Evolutionary conservation across 2,329 filamentous ascomycete genomes (phyloP), one percentile per base, ranked within the genome.

Genomic region (Diaporthe ilicicola): DNA sequence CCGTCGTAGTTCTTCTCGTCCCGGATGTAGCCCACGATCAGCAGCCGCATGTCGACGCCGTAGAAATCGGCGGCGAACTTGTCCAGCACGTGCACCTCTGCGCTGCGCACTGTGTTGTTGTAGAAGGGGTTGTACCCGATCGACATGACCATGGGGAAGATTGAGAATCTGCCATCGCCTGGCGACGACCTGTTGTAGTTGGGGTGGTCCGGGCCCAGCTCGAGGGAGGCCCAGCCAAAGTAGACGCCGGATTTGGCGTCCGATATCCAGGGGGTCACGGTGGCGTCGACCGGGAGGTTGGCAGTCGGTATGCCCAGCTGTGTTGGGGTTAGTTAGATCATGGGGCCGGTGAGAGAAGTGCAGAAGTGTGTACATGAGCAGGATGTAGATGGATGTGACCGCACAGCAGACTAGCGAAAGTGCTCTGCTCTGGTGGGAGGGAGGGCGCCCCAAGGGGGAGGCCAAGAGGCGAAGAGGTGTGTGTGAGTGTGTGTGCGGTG

Each of bases 81-180:
- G 78, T 94, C 91, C 81, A 99, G 88, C 68, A 99, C 89, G 83
- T 97, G 94, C 70, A 97, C 94, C 86, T 97, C 94, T 78, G 96
- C 94, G 73, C 90, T 94, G 73, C 94, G 91, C 56, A 93, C 90
- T 5, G 88, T 91, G 86, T 99, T 98, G 80, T 95, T 94, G 88
- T 97, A 99, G 83, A 95, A 98, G 0, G 96, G 96, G 82, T 98
- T 99, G 88, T 95, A 98, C 54, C 96, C 96, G 75, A 98, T 95
- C 73, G 91, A 94, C 91, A 98, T 93, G 75, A 97, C 94, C 88
- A 97, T 96, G 1, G 94, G 94, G 81, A 92, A 94, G 70, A 96
- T 85, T 54, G 56, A 72, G 74, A 74, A 79, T 73, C 44, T 67
- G 17, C 59, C n/a, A 4, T 68, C 34, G 42, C 37, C 70, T 34